phyloP scores from a whole-genome alignment of 352 stramenopile species.

The Paralagenidium karlingii region DNA sequence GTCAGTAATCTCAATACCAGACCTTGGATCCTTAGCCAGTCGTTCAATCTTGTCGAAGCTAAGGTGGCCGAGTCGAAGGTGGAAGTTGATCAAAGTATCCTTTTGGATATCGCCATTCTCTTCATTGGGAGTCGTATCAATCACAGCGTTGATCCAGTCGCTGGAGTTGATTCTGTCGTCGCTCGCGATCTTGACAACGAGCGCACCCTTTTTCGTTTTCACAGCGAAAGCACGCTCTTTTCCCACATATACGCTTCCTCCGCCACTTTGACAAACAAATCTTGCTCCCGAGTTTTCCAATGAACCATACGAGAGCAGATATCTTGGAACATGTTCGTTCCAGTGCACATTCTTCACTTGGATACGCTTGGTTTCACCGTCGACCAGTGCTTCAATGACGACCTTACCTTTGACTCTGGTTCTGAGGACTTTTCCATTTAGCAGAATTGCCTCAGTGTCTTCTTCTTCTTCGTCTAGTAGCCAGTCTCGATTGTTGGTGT shows the following conservation, averaged over 20 bases:
- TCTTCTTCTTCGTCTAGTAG: neutral
- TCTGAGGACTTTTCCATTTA: neutral
- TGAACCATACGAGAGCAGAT: neutral
- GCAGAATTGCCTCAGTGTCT: neutral
- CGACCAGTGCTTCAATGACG: neutral
- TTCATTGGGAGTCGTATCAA: neutral
- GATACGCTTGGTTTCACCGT: neutral
- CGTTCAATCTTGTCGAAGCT: constrained; percentile 1
- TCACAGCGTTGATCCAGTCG: neutral
- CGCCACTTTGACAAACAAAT: neutral
- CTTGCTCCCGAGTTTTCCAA: neutral
- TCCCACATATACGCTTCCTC: too few relatives aligned
- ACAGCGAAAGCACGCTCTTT: neutral
- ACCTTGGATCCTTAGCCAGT: neutral
- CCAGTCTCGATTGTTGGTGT: neutral
- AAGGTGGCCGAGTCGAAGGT: neutral
- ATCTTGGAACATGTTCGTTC: neutral
- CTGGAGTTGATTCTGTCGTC: neutral
- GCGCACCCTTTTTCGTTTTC: neutral
- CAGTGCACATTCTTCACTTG: neutral
- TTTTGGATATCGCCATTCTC: neutral
- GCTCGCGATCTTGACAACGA: neutral
- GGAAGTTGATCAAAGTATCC: neutral
- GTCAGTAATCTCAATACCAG: neutral
- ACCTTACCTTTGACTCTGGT: neutral